Evolutionary conservation across 768 basidiomycete species (phyloP).

Genomic region (Lactarius hengduanensis): DNA sequence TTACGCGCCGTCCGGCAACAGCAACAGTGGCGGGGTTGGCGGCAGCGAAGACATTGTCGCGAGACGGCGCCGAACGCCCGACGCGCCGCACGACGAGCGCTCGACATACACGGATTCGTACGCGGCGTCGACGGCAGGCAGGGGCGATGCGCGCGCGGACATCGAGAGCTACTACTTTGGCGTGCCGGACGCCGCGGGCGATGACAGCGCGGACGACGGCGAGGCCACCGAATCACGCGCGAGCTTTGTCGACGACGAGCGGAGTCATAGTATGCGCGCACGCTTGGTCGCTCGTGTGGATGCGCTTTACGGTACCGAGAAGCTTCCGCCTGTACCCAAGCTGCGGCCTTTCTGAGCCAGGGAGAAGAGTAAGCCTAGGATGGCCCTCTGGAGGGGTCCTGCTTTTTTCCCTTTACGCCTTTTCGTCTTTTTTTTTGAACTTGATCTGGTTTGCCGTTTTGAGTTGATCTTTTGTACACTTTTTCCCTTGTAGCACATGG

Average conservation of each 20-base stretch:
- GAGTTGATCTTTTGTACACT: not conserved
- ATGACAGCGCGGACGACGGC: not conserved
- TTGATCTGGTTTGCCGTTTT: not conserved
- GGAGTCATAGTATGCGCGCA: slow-evolving; percentile 12
- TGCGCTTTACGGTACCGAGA: slow-evolving; percentile 13
- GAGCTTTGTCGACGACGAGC: slow-evolving; percentile 23
- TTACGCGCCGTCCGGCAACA: not conserved
- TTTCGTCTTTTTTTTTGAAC: not conserved
- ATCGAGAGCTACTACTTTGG: slow-evolving; percentile 15
- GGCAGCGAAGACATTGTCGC: not conserved
- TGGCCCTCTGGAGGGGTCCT: not conserved
- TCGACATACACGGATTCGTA: slow-evolving; percentile 19
- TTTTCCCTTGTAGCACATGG: not conserved
- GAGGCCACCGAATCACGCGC: slow-evolving; percentile 7
- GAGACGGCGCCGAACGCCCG: slow-evolving; percentile 1
- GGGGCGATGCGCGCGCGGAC: slow-evolving; percentile 3
- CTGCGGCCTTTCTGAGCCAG: slow-evolving; percentile 14
- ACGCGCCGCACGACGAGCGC: slow-evolving; percentile 23
- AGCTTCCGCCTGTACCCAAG: slow-evolving; percentile 21
- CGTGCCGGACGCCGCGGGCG: not conserved
- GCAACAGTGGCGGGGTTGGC: not conserved
- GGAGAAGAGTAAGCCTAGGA: not conserved
- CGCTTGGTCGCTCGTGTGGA: slow-evolving; percentile 20
- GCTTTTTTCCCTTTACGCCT: not conserved
- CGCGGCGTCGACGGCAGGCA: not conserved